phyloP scores from a whole-genome alignment of 257 asterid genomes.

The Sherardia arvensis region DNA sequence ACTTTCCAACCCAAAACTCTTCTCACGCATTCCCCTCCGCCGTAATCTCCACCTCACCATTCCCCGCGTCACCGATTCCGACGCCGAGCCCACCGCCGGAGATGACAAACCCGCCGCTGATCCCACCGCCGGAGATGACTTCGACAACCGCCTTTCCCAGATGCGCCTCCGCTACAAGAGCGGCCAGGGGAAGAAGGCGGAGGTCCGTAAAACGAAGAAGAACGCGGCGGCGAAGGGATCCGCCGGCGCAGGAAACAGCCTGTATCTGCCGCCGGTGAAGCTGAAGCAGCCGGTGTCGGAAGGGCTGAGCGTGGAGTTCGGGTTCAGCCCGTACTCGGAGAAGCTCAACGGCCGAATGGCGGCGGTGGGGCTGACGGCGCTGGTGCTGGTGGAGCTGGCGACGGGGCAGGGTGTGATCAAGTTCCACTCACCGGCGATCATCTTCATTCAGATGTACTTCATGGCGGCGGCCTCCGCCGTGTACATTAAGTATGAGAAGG shows the following conservation, averaged over 20 bases:
- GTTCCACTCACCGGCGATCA: constrained; percentile 75
- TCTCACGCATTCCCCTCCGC: constrained; percentile 17
- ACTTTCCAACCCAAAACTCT: constrained; percentile 34
- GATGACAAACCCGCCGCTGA: constrained; percentile 21
- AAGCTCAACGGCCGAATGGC: constrained; percentile 77
- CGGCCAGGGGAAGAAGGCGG: constrained; percentile 79
- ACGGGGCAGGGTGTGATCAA: constrained; percentile 78
- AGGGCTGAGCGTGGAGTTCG: constrained; percentile 81
- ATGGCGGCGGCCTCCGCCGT: constrained; percentile 80
- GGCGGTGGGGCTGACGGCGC: constrained; percentile 61
- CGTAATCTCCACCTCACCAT: constrained; percentile 14
- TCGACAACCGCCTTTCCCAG: constrained; percentile 64
- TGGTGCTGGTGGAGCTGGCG: constrained; percentile 81
- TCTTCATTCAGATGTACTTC: constrained; percentile 72
- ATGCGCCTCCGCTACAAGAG: constrained; percentile 69
- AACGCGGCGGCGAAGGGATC: constrained; percentile 47
- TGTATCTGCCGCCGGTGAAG: constrained; percentile 79
- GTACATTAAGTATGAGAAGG: constrained; percentile 74
- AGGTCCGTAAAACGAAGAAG: constrained; percentile 50
- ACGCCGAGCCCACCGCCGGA: constrained; percentile 25
- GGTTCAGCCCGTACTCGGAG: constrained; percentile 82
- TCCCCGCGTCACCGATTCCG: constrained; percentile 56
- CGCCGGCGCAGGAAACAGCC: constrained; percentile 37
- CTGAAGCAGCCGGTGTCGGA: constrained; percentile 59
- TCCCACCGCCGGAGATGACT: constrained; percentile 29